Base-by-base conservation (phyloP, 1,139 yeast species). In the Diutina mesorugosa region DNA sequence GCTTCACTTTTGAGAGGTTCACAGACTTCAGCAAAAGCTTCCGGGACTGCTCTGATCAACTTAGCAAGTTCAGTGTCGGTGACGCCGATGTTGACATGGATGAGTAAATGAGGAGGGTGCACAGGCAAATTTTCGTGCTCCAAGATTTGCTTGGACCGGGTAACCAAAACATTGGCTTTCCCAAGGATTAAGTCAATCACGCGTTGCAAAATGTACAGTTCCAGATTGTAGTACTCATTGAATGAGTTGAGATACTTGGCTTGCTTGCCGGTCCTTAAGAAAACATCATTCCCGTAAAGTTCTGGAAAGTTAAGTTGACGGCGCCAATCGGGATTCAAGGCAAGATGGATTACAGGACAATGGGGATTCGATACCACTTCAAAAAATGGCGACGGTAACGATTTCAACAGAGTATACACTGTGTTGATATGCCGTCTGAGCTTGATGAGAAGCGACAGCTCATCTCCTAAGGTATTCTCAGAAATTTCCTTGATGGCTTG, bases 121-220 rank as follows among this genome's bases (percentile, higher is more conserved):
- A 88, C 76, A 4, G 96, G 95, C 60, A 88, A 77, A 58, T 83
- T 72, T 66, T 91, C 97, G 64, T 86, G 95, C 61, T 81, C 84
- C 58, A 85, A 74, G 18, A 90, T 77, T 59, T 82, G 77, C 60
- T 86, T 85, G 16, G 88, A 78, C 66, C 96, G 82, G 14, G 91
- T 76, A 56, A 90, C 75, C 60, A 90, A 76, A 18, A 87, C 78
- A 51, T 81, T 79, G 48, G 77, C 73, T n/a, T 74, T 68, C 9
- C 67, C 65, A 58, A 84, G 73, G 8, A 81, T 73, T 35, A 69
- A 66, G 63, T 87, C 85, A 45, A 86, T 80, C 41, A 89, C 78
- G 57, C 72, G 72, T 69, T 87, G 95, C 57, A 87, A 69, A 55
- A 87, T 71, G 61, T 72, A 79, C 58, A 79, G 81, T 65, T 87